A percentile compares a stretch with the other conserved stretches of the same genome.
Conservation (phyloP, 1,284 basidiomycete genomes). For the Leccinum griseonigrum region DNA sequence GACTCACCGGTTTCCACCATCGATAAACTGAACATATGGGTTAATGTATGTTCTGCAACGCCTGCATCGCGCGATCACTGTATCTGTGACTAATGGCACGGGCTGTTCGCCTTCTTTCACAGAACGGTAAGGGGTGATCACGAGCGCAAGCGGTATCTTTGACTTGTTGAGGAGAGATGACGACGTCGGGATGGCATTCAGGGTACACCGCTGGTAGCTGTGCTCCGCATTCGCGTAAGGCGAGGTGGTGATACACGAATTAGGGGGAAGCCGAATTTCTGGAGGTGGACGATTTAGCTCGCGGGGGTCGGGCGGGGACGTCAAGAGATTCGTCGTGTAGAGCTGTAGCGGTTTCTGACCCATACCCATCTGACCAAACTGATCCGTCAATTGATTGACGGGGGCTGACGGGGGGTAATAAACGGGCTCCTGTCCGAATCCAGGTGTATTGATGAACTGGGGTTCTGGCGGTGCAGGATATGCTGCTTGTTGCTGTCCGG, state of each 20-base stretch:
- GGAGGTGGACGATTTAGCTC: conserved; percentile 84
- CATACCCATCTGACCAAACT: conserved; percentile 88
- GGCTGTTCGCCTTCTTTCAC: conserved; percentile 72
- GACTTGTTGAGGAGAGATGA: conserved; percentile 88
- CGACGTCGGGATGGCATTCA: conserved; percentile 94
- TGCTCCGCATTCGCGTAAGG: conserved; percentile 84
- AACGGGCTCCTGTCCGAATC: conserved; percentile 46
- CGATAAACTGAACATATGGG: conserved; percentile 97
- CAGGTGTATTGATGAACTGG: conserved; percentile 57
- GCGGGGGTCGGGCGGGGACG: conserved; percentile 85
- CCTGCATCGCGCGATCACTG: conserved; percentile 95
- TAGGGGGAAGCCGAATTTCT: conserved; percentile 84
- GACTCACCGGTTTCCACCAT: conserved; percentile 87
- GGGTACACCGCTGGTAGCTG: conserved; percentile 90
- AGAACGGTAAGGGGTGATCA: conserved; percentile 91
- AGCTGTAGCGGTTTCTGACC: conserved; percentile 71
- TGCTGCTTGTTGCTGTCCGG: conserved; percentile 48
- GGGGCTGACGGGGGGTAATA: conserved; percentile 48
- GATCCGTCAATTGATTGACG: conserved; percentile 73
- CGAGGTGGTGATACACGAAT: conserved; percentile 77
- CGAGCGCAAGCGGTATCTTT: conserved; percentile 89
- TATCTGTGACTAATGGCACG: conserved; percentile 90
- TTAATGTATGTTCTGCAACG: conserved; percentile 99
- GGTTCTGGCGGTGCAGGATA: conserved; percentile 51
- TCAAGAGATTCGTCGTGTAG: conserved; percentile 85